Base-by-base conservation (phyloP, 2,329 filamentous ascomycete genomes). In the Dactylonectria estremocensis region DNA sequence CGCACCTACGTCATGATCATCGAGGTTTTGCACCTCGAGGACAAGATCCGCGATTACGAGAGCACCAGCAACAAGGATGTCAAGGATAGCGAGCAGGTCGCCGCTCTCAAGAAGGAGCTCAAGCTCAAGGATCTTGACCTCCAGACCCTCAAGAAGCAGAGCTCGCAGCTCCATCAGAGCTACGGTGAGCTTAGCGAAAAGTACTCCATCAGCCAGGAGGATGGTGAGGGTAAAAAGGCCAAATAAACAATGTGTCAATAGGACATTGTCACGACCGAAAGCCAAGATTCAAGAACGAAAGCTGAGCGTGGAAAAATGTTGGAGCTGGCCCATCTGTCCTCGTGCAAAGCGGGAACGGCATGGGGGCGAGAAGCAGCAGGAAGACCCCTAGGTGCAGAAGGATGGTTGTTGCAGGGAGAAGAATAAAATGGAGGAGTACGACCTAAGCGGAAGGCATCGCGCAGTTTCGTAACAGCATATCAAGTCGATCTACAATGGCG, bases 1-100 rank as follows among this genome's bases (percentile, higher is more conserved):
- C 95, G 96, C 80, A 99, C 96, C 79, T 99, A 98, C 87, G 93
- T 92, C 79, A 95, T 98, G 93, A 97, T 98, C 78, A 89, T 97
- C 73, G 95, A 98, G 76, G 90, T 93, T 58, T 93, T 98, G 78
- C 86, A 94, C 70, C 92, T 99, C 61, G 95, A 99, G 86, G 94
- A 97, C 84, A 93, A 94, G 85, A 85, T 98, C 80, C 95, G 94
- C 88, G 85, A 89, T 71, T 92, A 93, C 81, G 94, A 97, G 86
- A 78, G 86, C 43, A 81, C 77, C 67, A 80, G 85, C 74, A 80
- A 85, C 74, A 81, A 83, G 76, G 83, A 85, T 78, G 82, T 85
- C 70, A 93, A 94, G 86, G 87, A 93, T 78, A 88, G 89, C 69
- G 89, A 90, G 75, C 93, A 93, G 84, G 86, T 96, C 61, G 90